Evolutionary conservation across 495 filamentous ascomycete genomes (phyloP).

Genomic region (Halenospora varia): DNA sequence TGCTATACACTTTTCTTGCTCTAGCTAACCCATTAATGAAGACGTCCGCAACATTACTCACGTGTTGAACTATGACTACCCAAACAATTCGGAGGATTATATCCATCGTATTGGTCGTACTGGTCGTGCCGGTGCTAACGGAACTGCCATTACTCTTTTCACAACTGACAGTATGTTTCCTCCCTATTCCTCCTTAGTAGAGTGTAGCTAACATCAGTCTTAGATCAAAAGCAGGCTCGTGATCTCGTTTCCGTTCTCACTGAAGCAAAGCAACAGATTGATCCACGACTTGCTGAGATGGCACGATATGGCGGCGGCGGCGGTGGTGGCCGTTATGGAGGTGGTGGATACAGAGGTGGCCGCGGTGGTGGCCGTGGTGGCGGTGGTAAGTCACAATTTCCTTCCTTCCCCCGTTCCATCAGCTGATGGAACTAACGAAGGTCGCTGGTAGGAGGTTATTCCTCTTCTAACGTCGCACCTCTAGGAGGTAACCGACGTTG

Average conservation of each 20-base stretch:
- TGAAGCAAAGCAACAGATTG: conserved; percentile 98
- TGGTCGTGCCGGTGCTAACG: conserved; percentile 89
- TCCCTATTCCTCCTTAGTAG: background rate
- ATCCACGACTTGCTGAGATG: conserved; percentile 94
- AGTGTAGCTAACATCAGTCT: no score
- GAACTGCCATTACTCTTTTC: conserved; percentile 93
- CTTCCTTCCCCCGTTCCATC: conserved; percentile 23
- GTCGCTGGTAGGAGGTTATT: conserved; percentile 40
- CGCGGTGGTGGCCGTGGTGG: conserved; percentile 58
- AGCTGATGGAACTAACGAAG: conserved; percentile 30
- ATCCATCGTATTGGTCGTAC: conserved; percentile 98
- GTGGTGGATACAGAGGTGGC: conserved; percentile 61
- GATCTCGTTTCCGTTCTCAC: conserved; percentile 88
- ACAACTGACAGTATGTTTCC: conserved; percentile 90
- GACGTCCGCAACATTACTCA: conserved; percentile 99
- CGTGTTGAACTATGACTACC: conserved; percentile 99
- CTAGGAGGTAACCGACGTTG: conserved; percentile 60
- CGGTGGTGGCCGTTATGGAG: conserved; percentile 65
- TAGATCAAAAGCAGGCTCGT: conserved; percentile 95
- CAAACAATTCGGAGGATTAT: conserved; percentile 99
- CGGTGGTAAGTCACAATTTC: conserved; percentile 20
- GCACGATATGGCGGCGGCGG: conserved; percentile 86
- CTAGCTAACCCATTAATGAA: conserved; percentile 84
- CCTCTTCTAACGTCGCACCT: conserved; percentile 60
- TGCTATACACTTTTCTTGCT: conserved; percentile 47